phyloP scores from a whole-genome alignment of 352 stramenopile species.

The Pythium sp. region DNA sequence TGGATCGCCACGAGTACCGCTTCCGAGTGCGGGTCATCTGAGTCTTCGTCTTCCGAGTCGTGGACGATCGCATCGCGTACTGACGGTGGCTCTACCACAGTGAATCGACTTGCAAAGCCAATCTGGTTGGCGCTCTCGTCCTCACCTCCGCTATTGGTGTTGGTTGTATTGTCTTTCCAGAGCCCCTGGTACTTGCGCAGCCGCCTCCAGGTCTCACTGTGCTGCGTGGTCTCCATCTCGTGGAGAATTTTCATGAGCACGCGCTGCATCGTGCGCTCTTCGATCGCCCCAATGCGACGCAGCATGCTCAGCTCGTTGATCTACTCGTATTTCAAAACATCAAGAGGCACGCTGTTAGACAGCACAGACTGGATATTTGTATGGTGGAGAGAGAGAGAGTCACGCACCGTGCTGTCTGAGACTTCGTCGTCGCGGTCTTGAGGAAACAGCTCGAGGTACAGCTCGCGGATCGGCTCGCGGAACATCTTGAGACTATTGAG shows the following conservation, averaged over 20 bases:
- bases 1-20: conserved; percentile 16
- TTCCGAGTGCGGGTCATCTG: conserved; percentile 17
- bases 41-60: conserved; percentile 23
- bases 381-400: too few relatives aligned
- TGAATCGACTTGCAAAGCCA: neutral
- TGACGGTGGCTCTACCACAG: conserved; percentile 26
- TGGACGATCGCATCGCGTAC: conserved; percentile 18
- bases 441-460: conserved; percentile 51
- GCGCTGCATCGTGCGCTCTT: conserved; percentile 66
- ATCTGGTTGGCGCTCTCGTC: neutral
- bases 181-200: conserved; percentile 49
- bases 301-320: conserved; percentile 40
- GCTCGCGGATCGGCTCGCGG: conserved; percentile 49
- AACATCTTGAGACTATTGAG: conserved; percentile 39
- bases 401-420: conserved; percentile 39
- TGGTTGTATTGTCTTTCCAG: neutral
- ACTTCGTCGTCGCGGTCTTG: conserved; percentile 33
- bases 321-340: conserved; percentile 7
- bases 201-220: conserved; percentile 46
- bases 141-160: neutral
- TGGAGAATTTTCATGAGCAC: conserved; percentile 55
- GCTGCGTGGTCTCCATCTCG: conserved; percentile 29
- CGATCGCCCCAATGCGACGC: conserved; percentile 49
- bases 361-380: neutral
- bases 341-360: neutral